Evolutionary conservation across 2,329 filamentous ascomycete genomes (phyloP).

Genomic region (Kalaharituber pfeilii): DNA sequence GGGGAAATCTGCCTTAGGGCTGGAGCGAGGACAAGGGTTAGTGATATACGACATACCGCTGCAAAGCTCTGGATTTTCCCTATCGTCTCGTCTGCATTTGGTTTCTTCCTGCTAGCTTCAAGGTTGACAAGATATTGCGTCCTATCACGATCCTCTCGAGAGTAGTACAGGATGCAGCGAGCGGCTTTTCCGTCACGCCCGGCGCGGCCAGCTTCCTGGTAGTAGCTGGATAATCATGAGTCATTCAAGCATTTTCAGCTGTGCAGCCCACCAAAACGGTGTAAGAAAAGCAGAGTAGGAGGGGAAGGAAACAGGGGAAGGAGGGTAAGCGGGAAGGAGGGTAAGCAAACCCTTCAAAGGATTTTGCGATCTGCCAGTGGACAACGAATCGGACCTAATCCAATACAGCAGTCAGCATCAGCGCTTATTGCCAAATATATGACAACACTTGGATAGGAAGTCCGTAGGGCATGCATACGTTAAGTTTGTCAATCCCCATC

Average conservation of each 20-base stretch:
- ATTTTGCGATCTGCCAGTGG: slow-evolving; percentile 86
- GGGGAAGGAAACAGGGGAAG: background rate
- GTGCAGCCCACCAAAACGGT: too few relatives aligned
- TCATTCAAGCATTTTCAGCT: background rate
- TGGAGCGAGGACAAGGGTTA: too few relatives aligned
- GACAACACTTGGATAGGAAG: background rate
- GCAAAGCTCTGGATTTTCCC: slow-evolving; percentile 14
- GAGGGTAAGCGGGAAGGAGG: background rate
- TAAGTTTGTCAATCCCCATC: slow-evolving; percentile 94
- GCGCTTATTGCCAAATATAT: background rate
- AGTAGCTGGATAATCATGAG: slow-evolving; percentile 36
- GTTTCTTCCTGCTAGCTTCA: slow-evolving; percentile 28
- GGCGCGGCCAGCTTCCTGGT: slow-evolving; percentile 85
- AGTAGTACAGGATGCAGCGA: slow-evolving; percentile 81
- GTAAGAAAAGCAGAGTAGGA: too few relatives aligned
- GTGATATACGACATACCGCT: slow-evolving; percentile 16
- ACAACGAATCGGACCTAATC: slow-evolving; percentile 64
- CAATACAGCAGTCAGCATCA: background rate
- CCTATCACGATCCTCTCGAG: slow-evolving; percentile 66
- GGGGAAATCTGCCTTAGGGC: too few relatives aligned
- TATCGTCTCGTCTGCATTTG: slow-evolving; percentile 23
- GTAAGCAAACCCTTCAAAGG: slow-evolving; percentile 51
- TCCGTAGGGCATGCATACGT: slow-evolving; percentile 31
- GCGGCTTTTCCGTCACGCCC: slow-evolving; percentile 78
- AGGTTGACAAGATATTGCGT: slow-evolving; percentile 38